Conservation (phyloP, 352 stramenopile genomes). For the Detonula confervacea region DNA sequence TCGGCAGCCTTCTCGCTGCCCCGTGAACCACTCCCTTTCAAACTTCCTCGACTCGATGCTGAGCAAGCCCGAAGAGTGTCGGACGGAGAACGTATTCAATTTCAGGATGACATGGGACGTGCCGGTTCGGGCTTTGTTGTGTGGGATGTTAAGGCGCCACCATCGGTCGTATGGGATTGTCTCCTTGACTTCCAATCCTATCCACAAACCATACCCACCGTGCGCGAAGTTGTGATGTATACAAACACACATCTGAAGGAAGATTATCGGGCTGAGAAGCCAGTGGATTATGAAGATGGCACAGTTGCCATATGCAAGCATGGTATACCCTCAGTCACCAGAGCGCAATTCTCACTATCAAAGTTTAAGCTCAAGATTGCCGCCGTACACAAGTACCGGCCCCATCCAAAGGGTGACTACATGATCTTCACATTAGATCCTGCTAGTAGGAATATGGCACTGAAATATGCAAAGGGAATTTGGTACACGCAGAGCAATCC, state of each 20-base stretch:
- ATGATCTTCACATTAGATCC: slow-evolving; percentile 84
- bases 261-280: slow-evolving; percentile 64
- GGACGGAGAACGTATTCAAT: slow-evolving; percentile 73
- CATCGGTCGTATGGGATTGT: slow-evolving; percentile 80
- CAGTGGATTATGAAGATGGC: slow-evolving; percentile 54
- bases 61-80: slow-evolving; percentile 58
- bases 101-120: slow-evolving; percentile 80
- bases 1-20: slow-evolving; percentile 53
- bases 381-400: slow-evolving; percentile 79
- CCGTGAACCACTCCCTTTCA: slow-evolving; percentile 67
- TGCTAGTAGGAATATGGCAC: slow-evolving; percentile 76
- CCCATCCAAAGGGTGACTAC: slow-evolving; percentile 79
- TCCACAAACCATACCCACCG: slow-evolving; percentile 77
- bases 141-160: slow-evolving; percentile 72
- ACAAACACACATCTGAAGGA: slow-evolving; percentile 75
- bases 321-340: slow-evolving; percentile 71
- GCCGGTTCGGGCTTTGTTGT: slow-evolving; percentile 82
- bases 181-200: slow-evolving; percentile 84
- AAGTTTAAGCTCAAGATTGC: slow-evolving; percentile 85
- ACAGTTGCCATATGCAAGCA: slow-evolving; percentile 70
- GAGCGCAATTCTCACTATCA: slow-evolving; percentile 73
- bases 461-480: slow-evolving; percentile 82
- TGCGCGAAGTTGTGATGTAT: slow-evolving; percentile 78
- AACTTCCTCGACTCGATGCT: slow-evolving; percentile 59
- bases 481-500: slow-evolving; percentile 81